Conservation (phyloP, 495 filamentous ascomycete genomes). For the Aspergillus campestris region DNA sequence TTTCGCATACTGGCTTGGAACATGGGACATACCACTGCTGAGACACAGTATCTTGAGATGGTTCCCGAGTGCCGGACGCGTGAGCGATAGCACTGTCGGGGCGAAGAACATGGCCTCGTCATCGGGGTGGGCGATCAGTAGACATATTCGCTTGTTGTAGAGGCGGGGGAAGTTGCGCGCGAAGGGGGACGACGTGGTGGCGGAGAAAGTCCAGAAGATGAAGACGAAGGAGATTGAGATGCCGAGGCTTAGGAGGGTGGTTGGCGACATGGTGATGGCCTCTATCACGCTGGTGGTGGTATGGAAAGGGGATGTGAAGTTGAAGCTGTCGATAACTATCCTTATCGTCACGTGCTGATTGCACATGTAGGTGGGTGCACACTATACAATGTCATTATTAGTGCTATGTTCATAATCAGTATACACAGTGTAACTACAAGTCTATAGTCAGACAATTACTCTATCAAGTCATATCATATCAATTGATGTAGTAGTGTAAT, state of each 20-base stretch:
- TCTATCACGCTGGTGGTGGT: no score
- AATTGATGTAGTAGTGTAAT: no score
- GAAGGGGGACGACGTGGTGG: conserved; percentile 51
- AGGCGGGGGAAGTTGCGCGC: conserved; percentile 61
- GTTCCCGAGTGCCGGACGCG: conserved; percentile 66
- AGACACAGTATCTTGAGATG: conserved; percentile 90
- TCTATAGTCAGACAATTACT: no score
- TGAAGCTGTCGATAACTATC: neutral
- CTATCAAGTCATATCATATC: no score
- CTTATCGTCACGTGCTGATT: neutral
- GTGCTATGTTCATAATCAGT: no score
- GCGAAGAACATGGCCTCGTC: conserved; percentile 99
- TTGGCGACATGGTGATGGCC: conserved; percentile 6
- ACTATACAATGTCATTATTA: no score
- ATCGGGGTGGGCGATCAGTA: conserved; percentile 94
- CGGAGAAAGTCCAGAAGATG: conserved; percentile 42
- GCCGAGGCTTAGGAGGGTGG: conserved; percentile 20
- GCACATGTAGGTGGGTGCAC: no score
- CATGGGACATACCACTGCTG: conserved; percentile 54
- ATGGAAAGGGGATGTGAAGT: no score
- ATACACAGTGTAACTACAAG: no score
- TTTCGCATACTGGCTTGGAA: neutral
- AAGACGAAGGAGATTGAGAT: conserved; percentile 27
- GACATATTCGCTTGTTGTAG: conserved; percentile 69
- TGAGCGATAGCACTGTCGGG: conserved; percentile 74